Evolutionary conservation across 2,329 filamentous ascomycete genomes (phyloP).

Genomic region (Penicillium sp.): DNA sequence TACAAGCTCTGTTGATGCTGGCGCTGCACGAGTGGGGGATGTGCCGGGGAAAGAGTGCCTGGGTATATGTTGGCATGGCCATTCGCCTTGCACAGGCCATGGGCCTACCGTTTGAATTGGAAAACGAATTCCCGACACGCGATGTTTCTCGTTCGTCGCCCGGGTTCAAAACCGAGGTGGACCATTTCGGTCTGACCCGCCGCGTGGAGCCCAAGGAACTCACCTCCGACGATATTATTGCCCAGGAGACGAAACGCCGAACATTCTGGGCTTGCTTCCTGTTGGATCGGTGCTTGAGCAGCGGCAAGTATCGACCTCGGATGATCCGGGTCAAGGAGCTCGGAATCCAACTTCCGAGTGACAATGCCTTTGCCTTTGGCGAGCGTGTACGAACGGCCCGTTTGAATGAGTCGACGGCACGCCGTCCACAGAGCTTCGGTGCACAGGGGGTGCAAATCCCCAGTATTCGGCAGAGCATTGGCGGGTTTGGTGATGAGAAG

Average conservation of each 20-base stretch:
- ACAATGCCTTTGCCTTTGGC: slow-evolving; percentile 62
- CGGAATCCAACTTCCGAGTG: slow-evolving; percentile 61
- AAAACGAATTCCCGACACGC: slow-evolving; percentile 55
- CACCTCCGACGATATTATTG: slow-evolving; percentile 56
- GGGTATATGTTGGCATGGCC: slow-evolving; percentile 56
- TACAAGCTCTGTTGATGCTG: slow-evolving; percentile 63
- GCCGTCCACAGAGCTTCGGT: slow-evolving; percentile 48
- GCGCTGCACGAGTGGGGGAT: slow-evolving; percentile 64
- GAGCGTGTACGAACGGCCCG: slow-evolving; percentile 60
- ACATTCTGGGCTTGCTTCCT: slow-evolving; percentile 66
- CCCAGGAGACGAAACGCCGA: slow-evolving; percentile 60
- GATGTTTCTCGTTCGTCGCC: slow-evolving; percentile 48
- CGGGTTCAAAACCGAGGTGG: slow-evolving; percentile 43
- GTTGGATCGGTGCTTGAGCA: slow-evolving; percentile 62
- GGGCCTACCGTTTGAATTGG: slow-evolving; percentile 53
- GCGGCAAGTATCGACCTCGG: slow-evolving; percentile 60
- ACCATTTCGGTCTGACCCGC: slow-evolving; percentile 46
- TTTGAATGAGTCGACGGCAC: slow-evolving; percentile 52
- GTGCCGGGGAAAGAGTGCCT: slow-evolving; percentile 59
- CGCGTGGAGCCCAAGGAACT: slow-evolving; percentile 45
- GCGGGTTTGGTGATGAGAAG: slow-evolving; percentile 47
- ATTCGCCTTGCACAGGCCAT: slow-evolving; percentile 54
- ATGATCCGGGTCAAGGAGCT: slow-evolving; percentile 60
- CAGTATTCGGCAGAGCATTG: slow-evolving; percentile 49
- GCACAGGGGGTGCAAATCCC: slow-evolving; percentile 51